Conservation (phyloP, 169 alveolate species). For the Plasmodium billcollinsi region DNA sequence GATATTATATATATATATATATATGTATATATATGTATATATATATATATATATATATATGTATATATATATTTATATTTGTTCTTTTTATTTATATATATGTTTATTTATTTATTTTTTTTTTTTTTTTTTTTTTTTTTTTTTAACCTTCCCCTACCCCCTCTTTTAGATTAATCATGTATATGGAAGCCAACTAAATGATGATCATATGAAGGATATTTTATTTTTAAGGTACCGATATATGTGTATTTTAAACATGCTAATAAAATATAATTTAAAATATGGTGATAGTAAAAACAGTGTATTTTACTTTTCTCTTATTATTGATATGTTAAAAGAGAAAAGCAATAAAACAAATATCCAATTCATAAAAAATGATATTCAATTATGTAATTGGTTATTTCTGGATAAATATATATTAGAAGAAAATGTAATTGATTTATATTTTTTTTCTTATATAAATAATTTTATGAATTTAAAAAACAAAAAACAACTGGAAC, state of each 20-base stretch:
- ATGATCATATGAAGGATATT: constrained; percentile 6
- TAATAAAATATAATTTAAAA: constrained; percentile 19
- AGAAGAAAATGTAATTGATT: constrained; percentile 12
- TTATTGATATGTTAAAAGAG: constrained; percentile 44
- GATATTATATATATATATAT: not conserved
- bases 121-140: not conserved
- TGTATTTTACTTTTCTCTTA: constrained; percentile 9
- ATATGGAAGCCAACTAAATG: constrained; percentile 5
- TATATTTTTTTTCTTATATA: constrained; percentile 37
- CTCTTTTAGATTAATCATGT: constrained; percentile 18
- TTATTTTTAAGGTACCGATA: constrained; percentile 28
- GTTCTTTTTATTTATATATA: not conserved
- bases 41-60: not conserved
- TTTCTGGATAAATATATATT: constrained; percentile 19
- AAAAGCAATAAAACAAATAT: constrained; percentile 15
- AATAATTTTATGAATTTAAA: constrained; percentile 38
- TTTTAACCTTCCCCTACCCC: not conserved
- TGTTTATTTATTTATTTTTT: not conserved
- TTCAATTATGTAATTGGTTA: constrained; percentile 29
- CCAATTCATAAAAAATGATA: constrained; percentile 53
- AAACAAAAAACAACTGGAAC: not conserved
- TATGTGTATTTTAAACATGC: constrained; percentile 20
- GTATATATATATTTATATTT: not conserved
- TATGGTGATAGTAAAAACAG: constrained; percentile 32
- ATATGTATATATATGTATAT: not conserved